Evolutionary conservation across 345 rosid genomes (phyloP).

Genomic region (Excoecaria cochinchinensis): DNA sequence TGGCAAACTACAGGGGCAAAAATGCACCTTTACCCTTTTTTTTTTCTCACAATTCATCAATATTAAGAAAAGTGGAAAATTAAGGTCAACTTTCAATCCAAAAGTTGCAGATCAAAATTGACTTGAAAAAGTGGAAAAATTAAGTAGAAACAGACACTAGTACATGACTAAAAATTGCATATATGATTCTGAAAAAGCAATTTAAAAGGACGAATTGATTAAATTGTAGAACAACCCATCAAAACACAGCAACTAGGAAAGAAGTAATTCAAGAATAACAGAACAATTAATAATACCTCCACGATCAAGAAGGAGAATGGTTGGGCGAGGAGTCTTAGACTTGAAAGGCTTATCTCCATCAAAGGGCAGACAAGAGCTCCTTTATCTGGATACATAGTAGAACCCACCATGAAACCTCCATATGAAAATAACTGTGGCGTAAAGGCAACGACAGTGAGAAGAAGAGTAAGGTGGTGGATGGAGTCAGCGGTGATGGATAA

Average conservation of each 20-base stretch:
- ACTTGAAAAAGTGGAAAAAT: no score
- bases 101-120: background rate
- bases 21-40: no score
- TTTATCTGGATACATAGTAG: conserved; percentile 61
- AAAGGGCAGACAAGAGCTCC: conserved; percentile 52
- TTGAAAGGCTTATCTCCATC: conserved; percentile 59
- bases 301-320: conserved; percentile 76
- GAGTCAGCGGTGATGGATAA: no score
- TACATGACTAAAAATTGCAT: background rate
- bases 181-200: background rate
- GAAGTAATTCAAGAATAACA: no score
- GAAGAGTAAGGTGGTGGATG: conserved; percentile 14
- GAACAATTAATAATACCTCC: conserved; percentile 63
- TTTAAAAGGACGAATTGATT: background rate
- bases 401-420: conserved; percentile 74
- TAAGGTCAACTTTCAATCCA: background rate
- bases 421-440: conserved; percentile 40
- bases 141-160: no score
- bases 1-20: no score
- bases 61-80: background rate
- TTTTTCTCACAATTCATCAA: background rate
- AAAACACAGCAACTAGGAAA: no score
- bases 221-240: no score
- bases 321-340: conserved; percentile 52
- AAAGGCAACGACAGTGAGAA: conserved; percentile 43